Conservation (phyloP, 495 filamentous ascomycete species). For the Hapsidospora chrysogenum region DNA sequence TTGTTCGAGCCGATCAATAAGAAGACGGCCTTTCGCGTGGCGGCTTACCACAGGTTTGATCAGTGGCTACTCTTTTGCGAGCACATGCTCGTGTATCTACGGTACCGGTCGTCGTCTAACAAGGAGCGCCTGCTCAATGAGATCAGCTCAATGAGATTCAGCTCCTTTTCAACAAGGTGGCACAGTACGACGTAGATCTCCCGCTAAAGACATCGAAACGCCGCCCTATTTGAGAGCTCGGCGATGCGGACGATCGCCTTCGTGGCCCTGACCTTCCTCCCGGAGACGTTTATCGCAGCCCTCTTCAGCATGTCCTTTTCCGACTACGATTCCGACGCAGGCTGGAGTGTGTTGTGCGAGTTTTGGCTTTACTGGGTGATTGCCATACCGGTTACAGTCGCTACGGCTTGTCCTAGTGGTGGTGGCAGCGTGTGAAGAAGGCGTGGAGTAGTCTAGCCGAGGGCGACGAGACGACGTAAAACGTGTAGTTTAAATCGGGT, state of each 20-base stretch:
- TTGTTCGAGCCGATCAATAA: too few species aligned
- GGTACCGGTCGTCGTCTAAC: too few species aligned
- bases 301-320: constrained; percentile 13
- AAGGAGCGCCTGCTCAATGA: too few species aligned
- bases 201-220: constrained; percentile 18
- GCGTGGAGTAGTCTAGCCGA: too few species aligned
- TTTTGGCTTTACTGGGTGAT: constrained; percentile 21
- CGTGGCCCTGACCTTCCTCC: constrained; percentile 16
- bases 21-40: too few species aligned
- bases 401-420: too few species aligned
- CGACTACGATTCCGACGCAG: constrained; percentile 1
- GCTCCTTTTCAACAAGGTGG: constrained; percentile 21
- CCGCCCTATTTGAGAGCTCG: constrained; percentile 19
- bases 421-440: too few species aligned
- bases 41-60: too few species aligned
- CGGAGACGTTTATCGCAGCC: constrained; percentile 15
- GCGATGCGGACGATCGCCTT: constrained; percentile 18
- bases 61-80: too few species aligned
- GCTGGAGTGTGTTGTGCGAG: constrained; percentile 11
- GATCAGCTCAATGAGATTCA: constrained; percentile 28
- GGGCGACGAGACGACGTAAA: too few species aligned
- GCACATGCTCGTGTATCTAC: too few species aligned
- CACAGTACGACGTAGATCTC: constrained; percentile 18
- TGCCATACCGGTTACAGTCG: constrained; percentile 8
- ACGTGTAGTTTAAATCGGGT: too few species aligned